Conservation (phyloP, 1,139 yeast species). For the Saccharomyces hybrid region DNA sequence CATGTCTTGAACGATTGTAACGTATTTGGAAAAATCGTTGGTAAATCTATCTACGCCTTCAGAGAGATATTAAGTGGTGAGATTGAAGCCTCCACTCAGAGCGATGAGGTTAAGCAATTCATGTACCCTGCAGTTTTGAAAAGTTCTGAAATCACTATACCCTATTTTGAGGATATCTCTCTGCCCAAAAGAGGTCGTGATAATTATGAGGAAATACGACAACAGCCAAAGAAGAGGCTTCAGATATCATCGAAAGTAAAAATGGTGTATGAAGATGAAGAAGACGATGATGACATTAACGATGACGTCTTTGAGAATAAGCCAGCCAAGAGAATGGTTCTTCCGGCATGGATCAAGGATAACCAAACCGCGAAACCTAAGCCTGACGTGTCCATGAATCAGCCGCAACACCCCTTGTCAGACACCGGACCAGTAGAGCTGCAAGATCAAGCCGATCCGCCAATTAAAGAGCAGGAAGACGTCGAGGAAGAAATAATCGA, state of each 20-base stretch:
- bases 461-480: too few species aligned
- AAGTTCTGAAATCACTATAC: constrained; percentile 38
- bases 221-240: constrained; percentile 11
- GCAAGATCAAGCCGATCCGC: not conserved
- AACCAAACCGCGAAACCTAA: not conserved
- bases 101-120: constrained; percentile 36
- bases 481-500: too few species aligned
- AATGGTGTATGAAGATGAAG: constrained; percentile 27
- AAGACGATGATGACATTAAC: constrained; percentile 23
- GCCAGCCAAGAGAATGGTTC: constrained; percentile 33
- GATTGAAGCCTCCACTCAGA: constrained; percentile 26
- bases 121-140: constrained; percentile 45
- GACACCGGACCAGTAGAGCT: not conserved
- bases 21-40: constrained; percentile 57
- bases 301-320: constrained; percentile 21
- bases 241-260: constrained; percentile 26
- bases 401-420: not conserved
- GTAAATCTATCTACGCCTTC: constrained; percentile 51
- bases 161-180: constrained; percentile 45
- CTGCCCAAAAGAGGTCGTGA: constrained; percentile 7
- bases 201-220: not conserved
- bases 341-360: constrained; percentile 10
- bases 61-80: constrained; percentile 48
- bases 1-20: constrained; percentile 38
- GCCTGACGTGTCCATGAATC: not conserved